These are phyloP conservation scores for Sporodiniella umbellata DNA, from an alignment of 371 early-diverging fungal genomes.

Conservation along the genomic window DNA sequence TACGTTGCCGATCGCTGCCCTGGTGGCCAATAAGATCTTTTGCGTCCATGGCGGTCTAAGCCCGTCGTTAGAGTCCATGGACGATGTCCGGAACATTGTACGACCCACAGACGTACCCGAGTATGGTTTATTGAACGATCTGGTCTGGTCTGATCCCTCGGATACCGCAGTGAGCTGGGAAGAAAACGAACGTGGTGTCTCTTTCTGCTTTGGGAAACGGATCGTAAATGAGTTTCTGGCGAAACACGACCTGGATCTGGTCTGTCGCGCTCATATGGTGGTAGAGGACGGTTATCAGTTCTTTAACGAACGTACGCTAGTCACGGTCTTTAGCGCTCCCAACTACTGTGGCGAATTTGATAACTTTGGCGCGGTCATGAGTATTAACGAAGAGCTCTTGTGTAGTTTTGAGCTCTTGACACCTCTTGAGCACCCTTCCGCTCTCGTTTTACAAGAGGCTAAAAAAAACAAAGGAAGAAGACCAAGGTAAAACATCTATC, in stretches of 20 bases:
- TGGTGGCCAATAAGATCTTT: slow-evolving; percentile 96
- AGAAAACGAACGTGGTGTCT: slow-evolving; percentile 98
- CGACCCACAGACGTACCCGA: slow-evolving; percentile 98
- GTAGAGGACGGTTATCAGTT: slow-evolving; percentile 99
- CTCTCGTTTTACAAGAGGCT: slow-evolving; percentile 18
- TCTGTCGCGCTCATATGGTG: slow-evolving; percentile 96
- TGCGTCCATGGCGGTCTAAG: slow-evolving; percentile 98
- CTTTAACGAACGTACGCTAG: slow-evolving; percentile 91
- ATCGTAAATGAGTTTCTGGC: slow-evolving; percentile 86
- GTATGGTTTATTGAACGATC: slow-evolving; percentile 78
- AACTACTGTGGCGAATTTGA: slow-evolving; percentile 99
- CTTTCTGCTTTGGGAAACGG: slow-evolving; percentile 90
- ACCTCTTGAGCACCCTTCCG: slow-evolving; percentile 41
- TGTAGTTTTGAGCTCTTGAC: slow-evolving; percentile 81
- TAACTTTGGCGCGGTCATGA: slow-evolving; percentile 96
- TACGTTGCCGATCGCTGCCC: slow-evolving; percentile 93
- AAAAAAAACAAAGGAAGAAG: slow-evolving; percentile 29
- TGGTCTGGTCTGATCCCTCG: slow-evolving; percentile 92
- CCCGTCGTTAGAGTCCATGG: slow-evolving; percentile 86
- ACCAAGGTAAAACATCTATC: slow-evolving; percentile 20
- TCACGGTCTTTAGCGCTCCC: slow-evolving; percentile 98
- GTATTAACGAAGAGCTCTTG: slow-evolving; percentile 89
- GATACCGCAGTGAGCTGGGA: slow-evolving; percentile 86
- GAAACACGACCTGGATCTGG: slow-evolving; percentile 81
- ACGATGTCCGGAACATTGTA: slow-evolving; percentile 87